A percentile compares a stretch with the other conserved stretches of the same genome.
Evolutionary conservation across 2,329 filamentous ascomycete genomes (phyloP).

Genomic region (Neofusicoccum sp.): DNA sequence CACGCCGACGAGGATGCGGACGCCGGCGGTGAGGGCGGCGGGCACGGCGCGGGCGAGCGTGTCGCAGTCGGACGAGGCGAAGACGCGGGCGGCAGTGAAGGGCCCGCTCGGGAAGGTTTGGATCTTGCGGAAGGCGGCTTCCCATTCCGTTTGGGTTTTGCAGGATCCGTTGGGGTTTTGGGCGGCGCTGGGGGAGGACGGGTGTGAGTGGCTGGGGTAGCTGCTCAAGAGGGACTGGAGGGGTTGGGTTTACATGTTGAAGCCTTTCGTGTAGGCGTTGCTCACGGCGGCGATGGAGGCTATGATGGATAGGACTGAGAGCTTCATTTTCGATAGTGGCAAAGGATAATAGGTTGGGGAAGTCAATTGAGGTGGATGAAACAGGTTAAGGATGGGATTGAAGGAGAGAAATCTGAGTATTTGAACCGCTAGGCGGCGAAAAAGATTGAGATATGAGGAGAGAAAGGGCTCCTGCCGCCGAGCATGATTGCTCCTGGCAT

Average conservation of each 20-base stretch:
- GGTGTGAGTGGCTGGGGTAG: background rate
- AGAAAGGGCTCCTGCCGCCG: too few species aligned
- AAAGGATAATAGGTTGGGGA: too few species aligned
- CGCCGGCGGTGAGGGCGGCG: constrained; percentile 34
- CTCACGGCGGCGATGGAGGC: background rate
- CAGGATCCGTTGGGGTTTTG: constrained; percentile 28
- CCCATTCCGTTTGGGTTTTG: constrained; percentile 29
- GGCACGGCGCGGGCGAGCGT: constrained; percentile 28
- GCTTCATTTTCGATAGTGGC: background rate
- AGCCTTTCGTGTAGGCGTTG: constrained; percentile 29
- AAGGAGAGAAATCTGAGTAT: too few species aligned
- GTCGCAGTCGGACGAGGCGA: constrained; percentile 28
- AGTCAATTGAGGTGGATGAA: too few species aligned
- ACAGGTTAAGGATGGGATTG: too few species aligned
- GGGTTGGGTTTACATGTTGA: constrained; percentile 23
- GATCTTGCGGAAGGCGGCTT: constrained; percentile 26
- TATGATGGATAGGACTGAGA: background rate
- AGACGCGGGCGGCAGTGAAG: constrained; percentile 28
- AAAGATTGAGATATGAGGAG: too few species aligned
- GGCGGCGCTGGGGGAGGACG: constrained; percentile 19
- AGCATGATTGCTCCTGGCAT: too few species aligned
- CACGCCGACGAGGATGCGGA: constrained; percentile 37
- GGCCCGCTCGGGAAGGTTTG: constrained; percentile 25
- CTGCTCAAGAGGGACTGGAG: background rate
- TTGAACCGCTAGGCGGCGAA: too few species aligned